These are phyloP conservation scores for Jaltomata sinuosa DNA, from an alignment of 257 asterid species.

Conservation along the genomic window DNA sequence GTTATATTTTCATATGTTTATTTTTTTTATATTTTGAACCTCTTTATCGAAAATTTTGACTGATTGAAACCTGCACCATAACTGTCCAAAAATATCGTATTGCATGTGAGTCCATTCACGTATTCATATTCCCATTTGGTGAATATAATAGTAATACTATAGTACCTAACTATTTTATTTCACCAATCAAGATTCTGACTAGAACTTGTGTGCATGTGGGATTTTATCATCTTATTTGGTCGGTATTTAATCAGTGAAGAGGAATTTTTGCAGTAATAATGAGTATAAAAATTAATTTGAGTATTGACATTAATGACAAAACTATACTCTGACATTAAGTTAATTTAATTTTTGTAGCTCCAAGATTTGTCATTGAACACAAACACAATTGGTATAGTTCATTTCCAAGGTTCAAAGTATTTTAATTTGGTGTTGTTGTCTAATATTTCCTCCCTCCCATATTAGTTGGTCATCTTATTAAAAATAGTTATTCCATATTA, in stretches of 20 bases:
- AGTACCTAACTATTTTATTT: too few species aligned
- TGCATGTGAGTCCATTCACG: conserved; percentile 4
- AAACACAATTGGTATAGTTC: neutral
- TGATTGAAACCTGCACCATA: neutral
- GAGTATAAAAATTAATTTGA: neutral
- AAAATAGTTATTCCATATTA: too few species aligned
- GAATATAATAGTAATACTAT: neutral
- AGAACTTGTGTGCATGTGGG: conserved; percentile 11
- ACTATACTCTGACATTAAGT: neutral
- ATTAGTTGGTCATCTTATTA: too few species aligned
- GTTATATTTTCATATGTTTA: too few species aligned
- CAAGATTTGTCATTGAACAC: neutral
- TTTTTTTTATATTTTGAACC: too few species aligned
- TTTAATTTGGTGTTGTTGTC: neutral
- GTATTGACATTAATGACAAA: neutral
- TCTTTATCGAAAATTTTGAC: too few species aligned
- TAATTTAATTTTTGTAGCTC: neutral
- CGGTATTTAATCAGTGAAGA: neutral
- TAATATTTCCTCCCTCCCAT: too few species aligned
- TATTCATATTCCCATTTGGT: neutral
- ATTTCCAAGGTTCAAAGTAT: neutral
- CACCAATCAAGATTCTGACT: conserved; percentile 1
- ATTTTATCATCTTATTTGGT: neutral
- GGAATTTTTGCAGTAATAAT: neutral
- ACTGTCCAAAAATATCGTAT: neutral